Evolutionary conservation across 306 rosid genomes (phyloP).

Genomic region (Medicago arabica): DNA sequence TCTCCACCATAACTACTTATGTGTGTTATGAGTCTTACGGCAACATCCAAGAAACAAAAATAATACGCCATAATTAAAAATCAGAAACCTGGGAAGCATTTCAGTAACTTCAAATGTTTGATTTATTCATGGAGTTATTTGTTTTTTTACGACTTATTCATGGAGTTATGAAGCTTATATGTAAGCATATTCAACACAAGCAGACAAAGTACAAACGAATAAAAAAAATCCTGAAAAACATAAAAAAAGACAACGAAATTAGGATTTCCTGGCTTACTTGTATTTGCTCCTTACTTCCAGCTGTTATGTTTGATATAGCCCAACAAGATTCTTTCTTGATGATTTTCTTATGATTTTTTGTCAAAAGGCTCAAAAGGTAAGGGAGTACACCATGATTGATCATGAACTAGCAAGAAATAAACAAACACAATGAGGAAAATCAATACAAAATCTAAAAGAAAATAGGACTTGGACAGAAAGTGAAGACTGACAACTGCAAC

Average conservation of each 20-base stretch:
- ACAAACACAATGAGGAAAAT: slow-evolving; percentile 25
- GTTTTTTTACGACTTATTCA: neutral
- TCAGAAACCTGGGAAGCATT: neutral
- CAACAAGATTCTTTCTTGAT: slow-evolving; percentile 93
- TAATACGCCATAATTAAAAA: neutral
- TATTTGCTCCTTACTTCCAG: slow-evolving; percentile 82
- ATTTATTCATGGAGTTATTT: too few relatives aligned
- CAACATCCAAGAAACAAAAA: neutral
- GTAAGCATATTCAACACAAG: neutral
- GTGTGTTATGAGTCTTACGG: neutral
- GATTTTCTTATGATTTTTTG: slow-evolving; percentile 73
- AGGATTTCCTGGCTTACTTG: slow-evolving; percentile 57
- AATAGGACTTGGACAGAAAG: slow-evolving; percentile 4
- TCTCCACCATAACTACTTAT: neutral
- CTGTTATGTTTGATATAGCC: slow-evolving; percentile 87
- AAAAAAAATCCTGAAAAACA: neutral
- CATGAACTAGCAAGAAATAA: slow-evolving; percentile 49
- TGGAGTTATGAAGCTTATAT: neutral
- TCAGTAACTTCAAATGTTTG: neutral
- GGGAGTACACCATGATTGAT: slow-evolving; percentile 73
- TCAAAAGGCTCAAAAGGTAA: slow-evolving; percentile 73
- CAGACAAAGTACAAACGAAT: neutral
- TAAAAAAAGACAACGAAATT: neutral
- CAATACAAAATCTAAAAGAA: neutral
- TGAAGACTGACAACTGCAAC: slow-evolving; percentile 1